Percentiles rank a stretch among this genome's conserved stretches.
Evolutionary conservation across 2,329 filamentous ascomycete species (phyloP).

Genomic region (Elsinoe fawcettii): DNA sequence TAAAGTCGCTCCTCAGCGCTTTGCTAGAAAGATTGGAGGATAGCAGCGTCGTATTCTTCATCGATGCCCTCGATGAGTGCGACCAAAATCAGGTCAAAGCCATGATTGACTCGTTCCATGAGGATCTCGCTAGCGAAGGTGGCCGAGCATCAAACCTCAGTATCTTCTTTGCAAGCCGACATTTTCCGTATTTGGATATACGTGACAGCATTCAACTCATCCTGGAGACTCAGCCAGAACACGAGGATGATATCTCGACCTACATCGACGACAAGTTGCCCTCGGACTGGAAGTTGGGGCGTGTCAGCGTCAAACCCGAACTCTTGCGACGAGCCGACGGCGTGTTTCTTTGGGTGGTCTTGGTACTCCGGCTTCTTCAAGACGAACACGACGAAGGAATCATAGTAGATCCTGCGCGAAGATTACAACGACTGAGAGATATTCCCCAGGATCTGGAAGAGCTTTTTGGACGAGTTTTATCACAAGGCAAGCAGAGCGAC

Average conservation of each 20-base stretch:
- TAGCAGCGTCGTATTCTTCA: slow-evolving; percentile 29
- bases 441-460: slow-evolving; percentile 38
- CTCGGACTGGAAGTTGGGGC: slow-evolving; percentile 20
- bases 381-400: slow-evolving; percentile 31
- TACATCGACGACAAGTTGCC: slow-evolving; percentile 31
- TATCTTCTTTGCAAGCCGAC: slow-evolving; percentile 37
- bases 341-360: slow-evolving; percentile 29
- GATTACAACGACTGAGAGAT: slow-evolving; percentile 29
- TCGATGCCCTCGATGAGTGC: slow-evolving; percentile 44
- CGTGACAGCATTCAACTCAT: slow-evolving; percentile 25
- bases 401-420: slow-evolving; percentile 24
- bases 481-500: neutral
- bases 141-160: slow-evolving; percentile 19
- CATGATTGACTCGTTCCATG: slow-evolving; percentile 25
- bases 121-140: slow-evolving; percentile 28
- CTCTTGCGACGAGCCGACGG: slow-evolving; percentile 35
- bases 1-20: slow-evolving; percentile 26
- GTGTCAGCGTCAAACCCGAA: slow-evolving; percentile 24
- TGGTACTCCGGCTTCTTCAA: slow-evolving; percentile 42
- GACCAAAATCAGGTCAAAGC: slow-evolving; percentile 32
- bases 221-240: slow-evolving; percentile 31
- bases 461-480: slow-evolving; percentile 46
- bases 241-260: slow-evolving; percentile 28
- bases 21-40: slow-evolving; percentile 25
- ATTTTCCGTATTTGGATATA: slow-evolving; percentile 38